Conservation (phyloP, 148 eudicot species). For the Vaccinium macrocarpon region DNA sequence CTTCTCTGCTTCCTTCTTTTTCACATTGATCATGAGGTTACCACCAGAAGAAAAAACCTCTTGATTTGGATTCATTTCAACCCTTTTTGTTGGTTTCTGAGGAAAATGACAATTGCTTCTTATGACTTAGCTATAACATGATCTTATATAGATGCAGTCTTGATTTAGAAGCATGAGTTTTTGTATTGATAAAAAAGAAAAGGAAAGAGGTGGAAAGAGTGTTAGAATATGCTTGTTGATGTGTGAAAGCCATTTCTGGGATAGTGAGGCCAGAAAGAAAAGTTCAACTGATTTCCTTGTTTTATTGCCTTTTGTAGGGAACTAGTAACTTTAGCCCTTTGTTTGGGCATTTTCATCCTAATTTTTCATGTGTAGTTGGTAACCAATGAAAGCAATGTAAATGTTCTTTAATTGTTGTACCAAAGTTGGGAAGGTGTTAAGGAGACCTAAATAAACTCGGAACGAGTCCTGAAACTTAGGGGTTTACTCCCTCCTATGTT, state of each 20-base stretch:
- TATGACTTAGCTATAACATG: not conserved
- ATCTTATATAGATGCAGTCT: not conserved
- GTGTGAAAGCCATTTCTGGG: not conserved
- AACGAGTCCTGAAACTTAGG: too few species aligned
- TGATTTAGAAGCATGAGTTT: not conserved
- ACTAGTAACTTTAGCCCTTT: not conserved
- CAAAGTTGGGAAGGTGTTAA: not conserved
- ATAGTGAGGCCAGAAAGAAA: not conserved
- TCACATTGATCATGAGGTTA: not conserved
- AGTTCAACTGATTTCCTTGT: not conserved
- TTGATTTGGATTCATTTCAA: not conserved
- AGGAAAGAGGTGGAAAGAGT: constrained; percentile 4
- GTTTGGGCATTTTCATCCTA: not conserved
- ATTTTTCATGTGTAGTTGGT: not conserved
- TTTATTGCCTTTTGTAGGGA: not conserved
- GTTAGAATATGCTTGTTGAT: not conserved
- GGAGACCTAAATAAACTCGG: too few species aligned
- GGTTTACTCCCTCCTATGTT: too few species aligned
- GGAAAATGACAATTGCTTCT: not conserved
- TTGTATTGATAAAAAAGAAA: not conserved
- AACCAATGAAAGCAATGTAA: not conserved
- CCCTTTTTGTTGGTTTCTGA: not conserved
- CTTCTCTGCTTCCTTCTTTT: not conserved
- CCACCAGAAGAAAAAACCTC: not conserved
- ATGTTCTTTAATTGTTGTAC: not conserved